phyloP scores from a whole-genome alignment of 1,284 basidiomycete species.

The Marasmius fiardii region DNA sequence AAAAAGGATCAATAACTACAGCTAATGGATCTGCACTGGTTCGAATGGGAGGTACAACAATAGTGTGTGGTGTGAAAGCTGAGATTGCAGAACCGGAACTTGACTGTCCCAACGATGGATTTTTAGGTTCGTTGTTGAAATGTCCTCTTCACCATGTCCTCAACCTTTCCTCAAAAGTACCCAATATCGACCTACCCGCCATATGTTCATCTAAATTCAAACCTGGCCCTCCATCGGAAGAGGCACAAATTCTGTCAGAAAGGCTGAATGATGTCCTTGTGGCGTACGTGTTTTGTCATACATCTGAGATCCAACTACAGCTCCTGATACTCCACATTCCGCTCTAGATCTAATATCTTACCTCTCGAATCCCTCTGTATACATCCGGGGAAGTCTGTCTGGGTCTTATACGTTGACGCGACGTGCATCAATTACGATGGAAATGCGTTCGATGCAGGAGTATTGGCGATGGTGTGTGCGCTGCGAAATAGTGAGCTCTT shows the following conservation, averaged over 20 bases:
- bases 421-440: constrained; percentile 97
- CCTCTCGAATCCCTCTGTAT: constrained; percentile 76
- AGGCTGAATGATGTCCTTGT: constrained; percentile 75
- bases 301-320: not conserved
- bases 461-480: constrained; percentile 86
- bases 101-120: constrained; percentile 72
- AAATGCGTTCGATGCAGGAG: constrained; percentile 88
- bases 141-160: not conserved
- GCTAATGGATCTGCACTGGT: constrained; percentile 90
- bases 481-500: constrained; percentile 71
- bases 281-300: constrained; percentile 43
- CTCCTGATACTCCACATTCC: not conserved
- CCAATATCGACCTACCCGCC: constrained; percentile 86
- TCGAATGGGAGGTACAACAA: constrained; percentile 84
- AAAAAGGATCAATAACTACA: constrained; percentile 79
- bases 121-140: constrained; percentile 58
- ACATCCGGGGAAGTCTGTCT: constrained; percentile 74
- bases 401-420: constrained; percentile 92
- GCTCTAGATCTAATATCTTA: constrained; percentile 64
- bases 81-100: constrained; percentile 88
- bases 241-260: constrained; percentile 87
- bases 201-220: constrained; percentile 93
- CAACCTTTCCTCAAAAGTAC: constrained; percentile 29
- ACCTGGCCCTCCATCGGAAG: constrained; percentile 89
- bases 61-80: constrained; percentile 94